Evolutionary conservation across 805 yeast genomes (phyloP).

Genomic region (Candida ipomoeae): DNA sequence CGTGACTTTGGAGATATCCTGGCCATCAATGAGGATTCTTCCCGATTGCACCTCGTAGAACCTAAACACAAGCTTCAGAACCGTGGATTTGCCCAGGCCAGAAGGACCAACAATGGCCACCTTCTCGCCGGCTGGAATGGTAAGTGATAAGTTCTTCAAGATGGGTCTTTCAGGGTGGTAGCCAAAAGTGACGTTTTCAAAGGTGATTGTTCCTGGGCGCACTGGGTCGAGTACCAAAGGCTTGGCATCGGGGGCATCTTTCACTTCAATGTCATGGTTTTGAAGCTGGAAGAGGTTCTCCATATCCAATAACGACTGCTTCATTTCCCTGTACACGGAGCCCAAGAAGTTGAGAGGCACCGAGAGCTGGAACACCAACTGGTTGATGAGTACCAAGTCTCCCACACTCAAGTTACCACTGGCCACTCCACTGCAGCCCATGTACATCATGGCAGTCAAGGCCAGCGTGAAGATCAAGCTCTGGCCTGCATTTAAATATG

Average conservation of each 20-base stretch:
- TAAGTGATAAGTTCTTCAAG: conserved; percentile 71
- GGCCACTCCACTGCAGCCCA: conserved; percentile 95
- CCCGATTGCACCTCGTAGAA: conserved; percentile 84
- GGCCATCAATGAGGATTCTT: conserved; percentile 79
- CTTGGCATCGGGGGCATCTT: conserved; percentile 59
- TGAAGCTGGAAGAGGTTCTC: conserved; percentile 88
- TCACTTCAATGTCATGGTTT: conserved; percentile 62
- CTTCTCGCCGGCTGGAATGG: conserved; percentile 84
- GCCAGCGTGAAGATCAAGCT: conserved; percentile 81
- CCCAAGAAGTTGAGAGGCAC: conserved; percentile 95
- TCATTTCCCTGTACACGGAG: conserved; percentile 89
- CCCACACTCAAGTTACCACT: conserved; percentile 83
- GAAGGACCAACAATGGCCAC: conserved; percentile 96
- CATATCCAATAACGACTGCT: conserved; percentile 93
- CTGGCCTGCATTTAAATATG: conserved; percentile 76
- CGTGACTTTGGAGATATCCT: conserved; percentile 72
- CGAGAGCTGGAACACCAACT: conserved; percentile 90
- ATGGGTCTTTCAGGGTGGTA: conserved; percentile 88
- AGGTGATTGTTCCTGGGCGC: conserved; percentile 70
- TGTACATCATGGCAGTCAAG: conserved; percentile 93
- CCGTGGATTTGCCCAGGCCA: conserved; percentile 93
- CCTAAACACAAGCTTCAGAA: conserved; percentile 76
- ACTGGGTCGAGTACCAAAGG: conserved; percentile 46
- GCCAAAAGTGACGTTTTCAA: conserved; percentile 91
- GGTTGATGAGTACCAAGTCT: conserved; percentile 90